Conservation (phyloP, 2,329 filamentous ascomycete species). For the Neoscytalidium dimidiatum region DNA sequence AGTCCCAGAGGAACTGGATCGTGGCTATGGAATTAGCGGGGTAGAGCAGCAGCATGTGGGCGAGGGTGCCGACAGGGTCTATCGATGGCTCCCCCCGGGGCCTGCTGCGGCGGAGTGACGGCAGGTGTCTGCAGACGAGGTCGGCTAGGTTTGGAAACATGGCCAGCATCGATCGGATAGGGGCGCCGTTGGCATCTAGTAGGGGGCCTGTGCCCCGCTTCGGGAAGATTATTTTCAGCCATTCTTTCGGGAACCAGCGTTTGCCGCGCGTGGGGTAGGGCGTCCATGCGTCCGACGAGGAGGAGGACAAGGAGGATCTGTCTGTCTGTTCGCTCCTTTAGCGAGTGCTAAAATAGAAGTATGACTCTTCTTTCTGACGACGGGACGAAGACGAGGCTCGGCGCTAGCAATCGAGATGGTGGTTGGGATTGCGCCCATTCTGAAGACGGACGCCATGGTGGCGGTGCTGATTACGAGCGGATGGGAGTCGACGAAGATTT, state of each 20-base stretch:
- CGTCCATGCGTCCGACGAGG: not conserved
- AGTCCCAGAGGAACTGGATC: no score
- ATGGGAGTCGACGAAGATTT: not conserved
- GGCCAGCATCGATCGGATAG: not conserved
- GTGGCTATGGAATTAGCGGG: no score
- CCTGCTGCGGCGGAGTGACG: no score
- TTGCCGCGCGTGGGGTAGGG: not conserved
- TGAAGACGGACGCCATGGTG: not conserved
- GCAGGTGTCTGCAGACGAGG: not conserved
- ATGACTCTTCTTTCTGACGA: not conserved
- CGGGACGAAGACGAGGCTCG: not conserved
- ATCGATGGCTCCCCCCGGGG: no score
- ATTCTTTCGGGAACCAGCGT: not conserved
- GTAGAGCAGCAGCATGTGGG: no score
- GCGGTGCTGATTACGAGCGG: no score
- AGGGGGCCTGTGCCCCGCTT: not conserved
- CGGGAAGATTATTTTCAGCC: not conserved
- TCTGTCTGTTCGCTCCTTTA: not conserved
- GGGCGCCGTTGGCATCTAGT: not conserved
- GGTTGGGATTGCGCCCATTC: not conserved
- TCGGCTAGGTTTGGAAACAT: not conserved
- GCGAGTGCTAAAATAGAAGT: not conserved
- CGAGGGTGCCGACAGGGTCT: no score
- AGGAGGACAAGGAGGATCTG: not conserved
- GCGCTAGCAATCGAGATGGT: not conserved